A percentile compares a stretch with the other conserved stretches of the same genome.
These are phyloP conservation scores for Coemansia asiatica DNA, from an alignment of 192 early-diverging fungal genomes.

Conservation along the genomic window DNA sequence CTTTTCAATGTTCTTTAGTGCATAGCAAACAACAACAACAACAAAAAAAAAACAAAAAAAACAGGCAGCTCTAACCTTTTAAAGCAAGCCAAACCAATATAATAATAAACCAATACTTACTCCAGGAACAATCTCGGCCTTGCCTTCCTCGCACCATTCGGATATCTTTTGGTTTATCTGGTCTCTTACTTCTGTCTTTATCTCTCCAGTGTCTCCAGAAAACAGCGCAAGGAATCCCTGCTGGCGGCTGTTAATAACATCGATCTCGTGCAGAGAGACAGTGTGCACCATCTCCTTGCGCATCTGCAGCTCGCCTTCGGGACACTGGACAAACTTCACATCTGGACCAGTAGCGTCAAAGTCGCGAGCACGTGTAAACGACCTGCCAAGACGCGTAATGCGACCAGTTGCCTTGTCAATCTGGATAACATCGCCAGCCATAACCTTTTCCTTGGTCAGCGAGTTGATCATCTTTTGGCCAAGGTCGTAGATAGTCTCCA, in stretches of 20 bases:
- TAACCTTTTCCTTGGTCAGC: slow-evolving; percentile 96
- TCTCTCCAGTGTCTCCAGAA: slow-evolving; percentile 97
- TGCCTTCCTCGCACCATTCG: slow-evolving; percentile 98
- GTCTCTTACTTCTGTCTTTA: slow-evolving; percentile 94
- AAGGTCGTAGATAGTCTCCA: slow-evolving; percentile 99
- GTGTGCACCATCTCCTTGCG: slow-evolving; percentile 97
- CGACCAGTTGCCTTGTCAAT: slow-evolving; percentile 98
- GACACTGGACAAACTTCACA: slow-evolving; percentile 97
- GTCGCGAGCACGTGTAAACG: slow-evolving; percentile 93
- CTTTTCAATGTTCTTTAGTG: background rate
- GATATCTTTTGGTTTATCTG: slow-evolving; percentile 97
- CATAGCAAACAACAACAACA: background rate
- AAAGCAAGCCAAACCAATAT: too few species aligned
- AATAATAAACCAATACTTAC: slow-evolving; percentile 33
- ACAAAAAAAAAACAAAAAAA: too few species aligned
- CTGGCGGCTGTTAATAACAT: slow-evolving; percentile 96
- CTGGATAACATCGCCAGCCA: slow-evolving; percentile 94
- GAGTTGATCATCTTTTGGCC: slow-evolving; percentile 99
- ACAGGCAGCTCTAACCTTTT: too few species aligned
- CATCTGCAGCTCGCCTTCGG: slow-evolving; percentile 97
- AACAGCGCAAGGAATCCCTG: slow-evolving; percentile 98
- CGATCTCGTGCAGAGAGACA: slow-evolving; percentile 98
- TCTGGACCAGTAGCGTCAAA: slow-evolving; percentile 98
- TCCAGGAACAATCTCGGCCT: slow-evolving; percentile 96
- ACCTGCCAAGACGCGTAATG: slow-evolving; percentile 93